Evolutionary conservation across 768 basidiomycete genomes (phyloP).

Genomic region (Mrakia gelida): DNA sequence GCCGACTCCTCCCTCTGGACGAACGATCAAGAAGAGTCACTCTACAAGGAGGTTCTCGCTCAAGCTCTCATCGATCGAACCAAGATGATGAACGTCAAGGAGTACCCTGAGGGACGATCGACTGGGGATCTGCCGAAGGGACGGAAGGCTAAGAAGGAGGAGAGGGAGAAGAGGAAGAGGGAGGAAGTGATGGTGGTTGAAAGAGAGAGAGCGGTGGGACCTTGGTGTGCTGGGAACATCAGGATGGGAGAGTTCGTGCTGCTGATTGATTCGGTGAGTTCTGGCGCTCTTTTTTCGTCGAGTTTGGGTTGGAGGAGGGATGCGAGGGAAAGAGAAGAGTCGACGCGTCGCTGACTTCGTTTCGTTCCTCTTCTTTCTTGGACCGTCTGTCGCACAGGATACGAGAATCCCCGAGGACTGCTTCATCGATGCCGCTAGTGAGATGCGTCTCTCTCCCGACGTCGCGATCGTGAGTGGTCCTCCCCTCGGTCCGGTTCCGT

Average conservation of each 20-base stretch:
- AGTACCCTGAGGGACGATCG: not conserved
- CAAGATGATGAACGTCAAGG: constrained; percentile 46
- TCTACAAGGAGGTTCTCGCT: constrained; percentile 64
- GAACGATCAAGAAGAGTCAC: constrained; percentile 60
- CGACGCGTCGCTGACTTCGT: not conserved
- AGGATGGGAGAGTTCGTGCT: constrained; percentile 49
- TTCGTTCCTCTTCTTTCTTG: too few relatives aligned
- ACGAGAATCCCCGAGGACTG: constrained; percentile 54
- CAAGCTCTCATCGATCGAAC: constrained; percentile 65
- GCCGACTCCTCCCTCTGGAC: constrained; percentile 50
- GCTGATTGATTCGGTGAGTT: not conserved
- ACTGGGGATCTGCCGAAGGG: constrained; percentile 8
- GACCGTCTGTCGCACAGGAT: not conserved
- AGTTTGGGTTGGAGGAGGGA: too few relatives aligned
- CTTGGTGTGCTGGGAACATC: constrained; percentile 65
- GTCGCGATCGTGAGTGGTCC: constrained; percentile 86
- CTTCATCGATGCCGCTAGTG: constrained; percentile 80
- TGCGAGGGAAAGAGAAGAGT: constrained; percentile 57
- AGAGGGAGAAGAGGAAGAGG: constrained; percentile 15
- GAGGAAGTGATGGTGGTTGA: constrained; percentile 6
- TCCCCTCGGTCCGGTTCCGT: not conserved
- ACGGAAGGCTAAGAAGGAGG: constrained; percentile 1
- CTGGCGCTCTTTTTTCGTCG: too few relatives aligned
- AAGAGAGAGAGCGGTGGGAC: constrained; percentile 11
- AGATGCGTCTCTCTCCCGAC: constrained; percentile 72